Evolutionary conservation across 306 rosid genomes (phyloP), one percentile per base, ranked within the genome.

Genomic region (Ormosia semicastrata): DNA sequence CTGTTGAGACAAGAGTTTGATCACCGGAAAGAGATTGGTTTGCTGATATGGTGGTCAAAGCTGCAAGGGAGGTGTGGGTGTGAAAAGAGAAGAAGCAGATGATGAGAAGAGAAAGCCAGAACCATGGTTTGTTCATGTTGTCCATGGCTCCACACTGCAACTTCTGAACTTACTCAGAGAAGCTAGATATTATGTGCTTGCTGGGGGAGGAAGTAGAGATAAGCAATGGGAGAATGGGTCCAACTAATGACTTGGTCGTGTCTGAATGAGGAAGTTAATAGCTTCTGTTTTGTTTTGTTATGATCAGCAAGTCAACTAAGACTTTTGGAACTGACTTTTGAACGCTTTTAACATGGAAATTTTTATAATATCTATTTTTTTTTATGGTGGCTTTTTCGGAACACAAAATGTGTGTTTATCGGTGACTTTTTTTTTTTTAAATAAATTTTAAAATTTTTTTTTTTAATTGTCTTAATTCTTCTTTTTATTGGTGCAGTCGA

Each of bases 21-120:
- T 90, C 81, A 13, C 90, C 94, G 0, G 91, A 84, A 62, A 92
- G 88, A 32, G 89, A 67, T 43, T 87, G 90, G 50, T 90, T 86
- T 41, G 84, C 76, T 9, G 90, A 80, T 82, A 92, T 88, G 76
- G 74, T 49, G 44, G 81, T 52, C 47, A 86, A 74, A 73, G 83
- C 84, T 50, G 86, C 90, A 8, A 67, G 76, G 63, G 87, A 82
- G n/a, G 79, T 77, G 14, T 71, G 49, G 36, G 47, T 14, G 6
- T 77, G 81, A 40, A 86, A 65, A 58, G 50, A 72, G 39, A 87
- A 75, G 78, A 54, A 33, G 14, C 77, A 78, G 47, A 82, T 46
- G 39, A 78, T 60, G 37, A 88, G 18, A 81, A 83, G 7, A 53
- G 29, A 75, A 70, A 87, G 54, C 15, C 57, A 65, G 47, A 74